Percentiles rank a stretch among this genome's conserved stretches.
phyloP scores from a whole-genome alignment of 306 rosid species.

The Mimosa bimucronata region DNA sequence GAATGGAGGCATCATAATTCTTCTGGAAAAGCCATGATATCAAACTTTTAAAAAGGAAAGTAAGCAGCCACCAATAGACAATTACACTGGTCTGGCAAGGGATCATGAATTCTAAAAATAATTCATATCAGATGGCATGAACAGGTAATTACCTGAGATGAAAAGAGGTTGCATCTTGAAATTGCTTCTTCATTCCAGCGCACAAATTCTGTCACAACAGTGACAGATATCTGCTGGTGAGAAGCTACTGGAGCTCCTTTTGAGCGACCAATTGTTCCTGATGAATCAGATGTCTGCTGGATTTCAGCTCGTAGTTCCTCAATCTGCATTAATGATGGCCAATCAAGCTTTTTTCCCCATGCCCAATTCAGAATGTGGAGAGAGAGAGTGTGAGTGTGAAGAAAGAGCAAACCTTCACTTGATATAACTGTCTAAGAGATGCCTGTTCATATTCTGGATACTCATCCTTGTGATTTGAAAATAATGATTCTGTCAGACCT shows the following conservation, averaged over 20 bases:
- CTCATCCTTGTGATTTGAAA: conserved; percentile 93
- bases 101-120: conserved; percentile 6
- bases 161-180: conserved; percentile 87
- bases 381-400: conserved; percentile 13
- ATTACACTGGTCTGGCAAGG: background rate
- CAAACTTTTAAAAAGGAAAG: conserved; percentile 3
- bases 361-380: conserved; percentile 37
- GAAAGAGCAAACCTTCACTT: conserved; percentile 72
- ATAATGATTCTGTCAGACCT: conserved; percentile 95
- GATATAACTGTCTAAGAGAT: conserved; percentile 86
- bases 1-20: background rate
- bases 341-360: conserved; percentile 33
- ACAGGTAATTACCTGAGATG: conserved; percentile 76
- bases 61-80: conserved; percentile 6
- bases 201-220: conserved; percentile 96
- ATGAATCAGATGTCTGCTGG: conserved; percentile 77
- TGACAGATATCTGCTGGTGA: conserved; percentile 95
- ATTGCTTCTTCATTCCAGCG: conserved; percentile 99
- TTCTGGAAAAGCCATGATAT: background rate
- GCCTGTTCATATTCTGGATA: conserved; percentile 97
- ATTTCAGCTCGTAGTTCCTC: conserved; percentile 88
- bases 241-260: conserved; percentile 80
- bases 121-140: conserved; percentile 25
- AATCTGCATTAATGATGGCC: conserved; percentile 56
- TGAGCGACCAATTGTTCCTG: conserved; percentile 92